Base-by-base conservation (phyloP, 2,329 filamentous ascomycete species). In the Xylariaceae sp. region DNA sequence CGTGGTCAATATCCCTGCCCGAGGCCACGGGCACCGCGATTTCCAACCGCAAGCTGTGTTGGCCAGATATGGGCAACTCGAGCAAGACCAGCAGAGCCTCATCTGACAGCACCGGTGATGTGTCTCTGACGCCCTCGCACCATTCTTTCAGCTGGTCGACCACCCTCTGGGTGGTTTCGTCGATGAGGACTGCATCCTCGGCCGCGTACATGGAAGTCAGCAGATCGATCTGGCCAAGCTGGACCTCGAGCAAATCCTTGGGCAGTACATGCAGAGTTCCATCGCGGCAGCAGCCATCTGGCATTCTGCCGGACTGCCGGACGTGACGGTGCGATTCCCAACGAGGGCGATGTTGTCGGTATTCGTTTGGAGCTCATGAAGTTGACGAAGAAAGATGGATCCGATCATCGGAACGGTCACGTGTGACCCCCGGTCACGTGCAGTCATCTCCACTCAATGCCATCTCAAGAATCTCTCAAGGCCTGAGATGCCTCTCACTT, bases 221-320 rank as follows among this genome's bases (percentile, higher is more conserved):
- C n/a, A 74, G 63, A 32, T 73, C 68, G 21, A 72, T 57, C 34
- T 65, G 65, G 1, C 60, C 63, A 9, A 72, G 49, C 48, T 71
- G 68, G 10, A 63, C 53, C 37, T 67, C 63, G 45, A 71, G 56
- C 2, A 68, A 41, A 6, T 70, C 65, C n/a, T 46, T 46, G 0
- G 65, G 56, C 7, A 70, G n/a, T 11, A 26, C 5, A 12, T 5
- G 5, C 24, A 14, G n/a, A 5, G 24, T 8, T n/a, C n/a, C 4
- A 29, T 19, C 17, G 25, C 26, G 35, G 45, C 36, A 22, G 36
- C 4, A 18, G 42, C 15, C 29, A n/a, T n/a, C n/a, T n/a, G n/a
- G n/a, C n/a, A n/a, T n/a, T n/a, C n/a, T n/a, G n/a, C n/a, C n/a
- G n/a, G n/a, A n/a, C n/a, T n/a, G n/a, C n/a, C n/a, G n/a, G n/a